These are phyloP conservation scores for Trichosporon sp. DNA, from an alignment of 1,284 basidiomycete genomes.

Conservation along the genomic window DNA sequence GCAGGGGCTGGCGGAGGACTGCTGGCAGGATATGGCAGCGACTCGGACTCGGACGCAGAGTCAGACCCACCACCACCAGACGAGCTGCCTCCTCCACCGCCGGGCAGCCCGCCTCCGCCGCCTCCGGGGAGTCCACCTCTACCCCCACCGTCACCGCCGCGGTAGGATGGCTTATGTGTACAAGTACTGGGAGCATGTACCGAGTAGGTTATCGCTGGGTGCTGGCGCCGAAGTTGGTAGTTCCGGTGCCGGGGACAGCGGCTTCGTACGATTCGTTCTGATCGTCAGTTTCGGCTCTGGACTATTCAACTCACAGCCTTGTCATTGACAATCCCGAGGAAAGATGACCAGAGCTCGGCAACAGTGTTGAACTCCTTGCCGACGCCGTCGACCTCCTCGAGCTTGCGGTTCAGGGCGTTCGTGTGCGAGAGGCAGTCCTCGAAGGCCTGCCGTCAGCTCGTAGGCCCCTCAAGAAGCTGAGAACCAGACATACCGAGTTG, in stretches of 20 bases:
- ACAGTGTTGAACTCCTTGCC: constrained; percentile 90
- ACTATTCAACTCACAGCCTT: constrained; percentile 33
- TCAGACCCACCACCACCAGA: constrained; percentile 16
- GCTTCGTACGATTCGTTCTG: constrained; percentile 27
- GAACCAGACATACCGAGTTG: constrained; percentile 32
- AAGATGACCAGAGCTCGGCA: constrained; percentile 70
- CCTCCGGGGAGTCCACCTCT: constrained; percentile 7
- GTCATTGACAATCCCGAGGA: constrained; percentile 40
- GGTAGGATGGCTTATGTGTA: not conserved
- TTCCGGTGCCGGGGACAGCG: constrained; percentile 45
- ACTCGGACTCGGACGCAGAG: constrained; percentile 26
- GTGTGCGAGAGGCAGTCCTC: constrained; percentile 79
- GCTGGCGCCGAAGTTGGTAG: constrained; percentile 37
- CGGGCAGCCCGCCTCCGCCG: constrained; percentile 8
- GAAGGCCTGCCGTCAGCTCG: constrained; percentile 62
- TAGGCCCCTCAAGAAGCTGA: not conserved
- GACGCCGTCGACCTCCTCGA: constrained; percentile 87
- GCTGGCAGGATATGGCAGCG: constrained; percentile 47
- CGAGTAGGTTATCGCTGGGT: constrained; percentile 1
- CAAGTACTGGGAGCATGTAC: not conserved
- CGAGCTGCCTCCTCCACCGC: constrained; percentile 19
- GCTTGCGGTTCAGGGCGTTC: constrained; percentile 83
- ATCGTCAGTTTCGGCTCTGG: not conserved
- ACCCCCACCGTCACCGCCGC: not conserved
- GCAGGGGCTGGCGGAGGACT: constrained; percentile 22